Evolutionary conservation across 768 basidiomycete species (phyloP), one percentile per base, ranked within the genome.

Genomic region (Kwoniella shandongensis): DNA sequence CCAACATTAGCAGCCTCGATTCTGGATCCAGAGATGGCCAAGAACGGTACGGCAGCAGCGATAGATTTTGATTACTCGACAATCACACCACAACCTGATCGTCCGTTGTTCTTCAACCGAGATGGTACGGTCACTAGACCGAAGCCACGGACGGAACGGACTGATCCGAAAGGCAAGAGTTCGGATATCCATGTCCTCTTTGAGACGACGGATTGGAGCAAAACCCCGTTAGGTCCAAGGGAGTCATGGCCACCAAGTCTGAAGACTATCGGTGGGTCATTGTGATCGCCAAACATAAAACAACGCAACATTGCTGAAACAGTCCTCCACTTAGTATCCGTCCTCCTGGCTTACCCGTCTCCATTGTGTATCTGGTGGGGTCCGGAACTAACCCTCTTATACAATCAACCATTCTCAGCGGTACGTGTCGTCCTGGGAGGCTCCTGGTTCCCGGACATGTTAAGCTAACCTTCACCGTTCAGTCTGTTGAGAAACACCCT

Each of bases 331-430:
- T 8, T 29, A n/a, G 54, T 50, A 11, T 25, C 36, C 10, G 20
- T 56, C 0, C 38, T 56, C 10, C 40, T 72, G 63, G 53, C 65
- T 38, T 72, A 72, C 38, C 70, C 70, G 7, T 62, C 67, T 46
- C 72, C 66, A 48, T 70, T 68, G 29, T 70, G 62, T 44, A 36
- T 76, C 7, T 76, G 74, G 74, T 76, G 72, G 72, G 72, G 72
- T 17, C 51, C 56, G 35, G 70, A 76, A 4, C 41, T 73, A 17
- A 72, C 69, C 15, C 46, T 73, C 50, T 61, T 76, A 10, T 76
- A 76, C 54, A 76, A 76, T 48, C 61, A 62, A 17, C 63, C 61
- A 2, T 76, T 73, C 44, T 60, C 72, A 11, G 54, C 61, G 39
- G 69, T 70, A 20, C 12, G 61, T n/a, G n/a, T n/a, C n/a, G n/a